Percentiles rank a stretch among this genome's conserved stretches.
These are phyloP conservation scores for Brassica balearica DNA, from an alignment of 441 rosid genomes.

Conservation along the genomic window DNA sequence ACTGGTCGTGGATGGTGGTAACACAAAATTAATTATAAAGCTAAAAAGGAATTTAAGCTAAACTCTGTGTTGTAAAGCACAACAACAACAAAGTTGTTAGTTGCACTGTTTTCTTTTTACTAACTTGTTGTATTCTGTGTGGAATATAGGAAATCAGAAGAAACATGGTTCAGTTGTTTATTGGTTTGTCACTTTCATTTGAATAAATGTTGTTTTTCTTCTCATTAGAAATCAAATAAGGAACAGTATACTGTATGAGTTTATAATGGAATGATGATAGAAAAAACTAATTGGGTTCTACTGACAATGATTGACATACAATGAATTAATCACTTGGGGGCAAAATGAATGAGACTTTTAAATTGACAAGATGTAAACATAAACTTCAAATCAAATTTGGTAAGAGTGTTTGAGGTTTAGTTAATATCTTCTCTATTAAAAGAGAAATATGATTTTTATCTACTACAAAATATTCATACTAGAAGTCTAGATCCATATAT, in stretches of 20 bases:
- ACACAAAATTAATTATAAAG: neutral
- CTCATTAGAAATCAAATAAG: neutral
- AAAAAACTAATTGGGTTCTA: too few species aligned
- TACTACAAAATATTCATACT: too few species aligned
- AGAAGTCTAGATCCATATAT: too few species aligned
- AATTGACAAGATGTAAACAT: conserved; percentile 7
- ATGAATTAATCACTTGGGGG: neutral
- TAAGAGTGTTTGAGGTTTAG: conserved; percentile 29
- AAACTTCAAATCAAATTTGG: neutral
- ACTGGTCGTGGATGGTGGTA: neutral
- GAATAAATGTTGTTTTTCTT: neutral
- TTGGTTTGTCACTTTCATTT: conserved; percentile 4
- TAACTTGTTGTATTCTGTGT: neutral
- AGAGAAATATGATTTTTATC: too few species aligned
- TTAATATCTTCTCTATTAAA: neutral
- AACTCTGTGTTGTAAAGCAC: neutral
- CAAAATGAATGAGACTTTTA: conserved; percentile 29
- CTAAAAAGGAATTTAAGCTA: neutral
- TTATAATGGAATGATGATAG: too few species aligned
- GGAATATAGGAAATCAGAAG: neutral
- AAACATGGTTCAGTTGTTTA: neutral
- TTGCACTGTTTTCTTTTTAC: neutral
- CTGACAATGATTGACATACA: neutral
- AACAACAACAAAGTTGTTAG: conserved; percentile 1
- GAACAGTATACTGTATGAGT: neutral